A percentile compares a stretch with the other conserved stretches of the same genome.
These are phyloP conservation scores for Phytopythium cucurbitacearum DNA, from an alignment of 352 stramenopile species.

Conservation along the genomic window DNA sequence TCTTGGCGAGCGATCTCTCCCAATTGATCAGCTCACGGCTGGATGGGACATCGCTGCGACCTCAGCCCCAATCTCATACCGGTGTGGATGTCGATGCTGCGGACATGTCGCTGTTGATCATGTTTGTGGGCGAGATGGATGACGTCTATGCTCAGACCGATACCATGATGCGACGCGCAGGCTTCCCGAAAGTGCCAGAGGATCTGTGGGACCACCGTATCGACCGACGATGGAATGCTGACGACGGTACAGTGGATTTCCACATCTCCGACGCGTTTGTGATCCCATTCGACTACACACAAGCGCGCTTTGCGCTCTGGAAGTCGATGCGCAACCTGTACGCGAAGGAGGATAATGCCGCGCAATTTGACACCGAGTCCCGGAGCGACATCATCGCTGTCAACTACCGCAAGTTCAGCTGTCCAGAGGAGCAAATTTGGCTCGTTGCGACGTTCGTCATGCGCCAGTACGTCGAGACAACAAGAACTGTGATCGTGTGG, in stretches of 20 bases:
- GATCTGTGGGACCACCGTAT: not conserved
- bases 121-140: conserved; percentile 6
- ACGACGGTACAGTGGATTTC: not conserved
- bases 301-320: conserved; percentile 19
- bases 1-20: conserved; percentile 16
- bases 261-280: conserved; percentile 4
- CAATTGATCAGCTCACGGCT: conserved; percentile 14
- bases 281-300: conserved; percentile 26
- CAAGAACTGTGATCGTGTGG: conserved; percentile 61
- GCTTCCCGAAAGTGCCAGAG: not conserved
- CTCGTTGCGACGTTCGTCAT: conserved; percentile 23
- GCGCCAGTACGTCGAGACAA: conserved; percentile 35
- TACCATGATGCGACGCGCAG: not conserved
- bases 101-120: conserved; percentile 1
- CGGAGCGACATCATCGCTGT: conserved; percentile 19
- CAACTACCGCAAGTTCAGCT: conserved; percentile 20
- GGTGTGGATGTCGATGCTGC: too few relatives aligned
- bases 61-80: too few relatives aligned
- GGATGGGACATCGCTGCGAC: not conserved
- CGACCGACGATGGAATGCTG: not conserved
- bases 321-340: conserved; percentile 15
- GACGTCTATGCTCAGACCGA: conserved; percentile 15
- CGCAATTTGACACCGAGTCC: conserved; percentile 8
- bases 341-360: conserved; percentile 16
- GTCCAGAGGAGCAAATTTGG: conserved; percentile 6